Percentiles rank a stretch among this genome's conserved stretches.
Conservation (phyloP, 441 rosid genomes). For the Adansonia grandidieri region DNA sequence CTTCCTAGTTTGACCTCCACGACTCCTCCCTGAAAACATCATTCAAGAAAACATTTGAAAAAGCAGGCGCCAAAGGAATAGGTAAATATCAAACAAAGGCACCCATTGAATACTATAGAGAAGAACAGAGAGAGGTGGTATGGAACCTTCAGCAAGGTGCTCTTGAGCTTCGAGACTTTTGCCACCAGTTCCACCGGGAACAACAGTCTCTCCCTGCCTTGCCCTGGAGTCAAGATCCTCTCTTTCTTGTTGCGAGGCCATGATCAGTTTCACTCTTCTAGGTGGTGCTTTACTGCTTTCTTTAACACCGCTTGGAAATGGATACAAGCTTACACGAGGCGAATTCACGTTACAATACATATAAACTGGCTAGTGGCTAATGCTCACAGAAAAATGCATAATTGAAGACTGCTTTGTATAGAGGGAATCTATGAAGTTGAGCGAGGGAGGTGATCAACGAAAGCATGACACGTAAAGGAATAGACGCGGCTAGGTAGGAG, state of each 20-base stretch:
- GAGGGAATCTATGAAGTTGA: constrained; percentile 7
- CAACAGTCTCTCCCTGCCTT: constrained; percentile 50
- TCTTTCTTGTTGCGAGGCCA: constrained; percentile 47
- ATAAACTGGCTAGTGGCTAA: constrained; percentile 19
- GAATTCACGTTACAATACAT: background rate
- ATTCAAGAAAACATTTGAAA: background rate
- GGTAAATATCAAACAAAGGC: background rate
- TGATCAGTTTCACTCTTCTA: constrained; percentile 18
- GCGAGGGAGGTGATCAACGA: constrained; percentile 15
- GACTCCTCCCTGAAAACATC: constrained; percentile 45
- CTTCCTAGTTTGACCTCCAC: constrained; percentile 44
- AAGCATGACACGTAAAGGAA: constrained; percentile 31
- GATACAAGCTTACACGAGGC: background rate
- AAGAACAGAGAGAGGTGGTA: too few species aligned
- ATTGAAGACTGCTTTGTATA: background rate
- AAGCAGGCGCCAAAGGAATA: background rate
- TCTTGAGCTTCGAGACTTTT: constrained; percentile 56
- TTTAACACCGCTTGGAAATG: background rate
- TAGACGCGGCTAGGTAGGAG: constrained; percentile 37
- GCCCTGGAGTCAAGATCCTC: constrained; percentile 45
- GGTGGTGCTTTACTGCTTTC: background rate
- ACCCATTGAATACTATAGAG: constrained; percentile 20
- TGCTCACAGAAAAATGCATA: constrained; percentile 20
- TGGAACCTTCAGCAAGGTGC: constrained; percentile 45
- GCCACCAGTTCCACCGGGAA: constrained; percentile 57